phyloP scores from a whole-genome alignment of 2,329 filamentous ascomycete species.

The Cladophialophora immunda region DNA sequence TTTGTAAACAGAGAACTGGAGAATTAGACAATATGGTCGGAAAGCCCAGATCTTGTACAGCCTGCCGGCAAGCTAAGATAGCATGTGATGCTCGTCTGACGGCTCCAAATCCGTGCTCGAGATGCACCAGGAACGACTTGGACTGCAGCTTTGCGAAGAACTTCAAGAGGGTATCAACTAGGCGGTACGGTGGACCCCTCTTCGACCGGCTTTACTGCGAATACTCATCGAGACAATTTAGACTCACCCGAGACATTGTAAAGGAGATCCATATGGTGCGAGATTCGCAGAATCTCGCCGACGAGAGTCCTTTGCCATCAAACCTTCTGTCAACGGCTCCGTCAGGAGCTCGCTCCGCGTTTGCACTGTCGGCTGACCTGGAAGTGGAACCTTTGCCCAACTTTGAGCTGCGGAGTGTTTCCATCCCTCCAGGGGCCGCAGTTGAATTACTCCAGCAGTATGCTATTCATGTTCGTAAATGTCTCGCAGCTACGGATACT shows the following conservation, averaged over 20 bases:
- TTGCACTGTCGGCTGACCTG: no score
- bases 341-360: no score
- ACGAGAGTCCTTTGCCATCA: constrained; percentile 11
- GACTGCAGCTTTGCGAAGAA: constrained; percentile 12
- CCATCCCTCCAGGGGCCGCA: not conserved
- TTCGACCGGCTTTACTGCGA: no score
- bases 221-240: no score
- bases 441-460: constrained; percentile 13
- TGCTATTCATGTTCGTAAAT: not conserved
- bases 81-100: constrained; percentile 17
- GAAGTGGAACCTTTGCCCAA: no score
- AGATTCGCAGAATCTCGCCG: constrained; percentile 9
- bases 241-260: no score
- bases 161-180: constrained; percentile 14
- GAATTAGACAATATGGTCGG: no score
- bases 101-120: constrained; percentile 20
- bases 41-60: not conserved
- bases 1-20: no score
- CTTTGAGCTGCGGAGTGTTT: no score
- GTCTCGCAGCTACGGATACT: no score
- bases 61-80: constrained; percentile 17
- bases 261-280: no score
- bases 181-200: not conserved
- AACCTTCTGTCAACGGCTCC: no score
- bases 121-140: constrained; percentile 10